A percentile compares a stretch with the other conserved stretches of the same genome.
phyloP scores from a whole-genome alignment of 176 grass and related monocot species.

The Rhynchospora pubera region DNA sequence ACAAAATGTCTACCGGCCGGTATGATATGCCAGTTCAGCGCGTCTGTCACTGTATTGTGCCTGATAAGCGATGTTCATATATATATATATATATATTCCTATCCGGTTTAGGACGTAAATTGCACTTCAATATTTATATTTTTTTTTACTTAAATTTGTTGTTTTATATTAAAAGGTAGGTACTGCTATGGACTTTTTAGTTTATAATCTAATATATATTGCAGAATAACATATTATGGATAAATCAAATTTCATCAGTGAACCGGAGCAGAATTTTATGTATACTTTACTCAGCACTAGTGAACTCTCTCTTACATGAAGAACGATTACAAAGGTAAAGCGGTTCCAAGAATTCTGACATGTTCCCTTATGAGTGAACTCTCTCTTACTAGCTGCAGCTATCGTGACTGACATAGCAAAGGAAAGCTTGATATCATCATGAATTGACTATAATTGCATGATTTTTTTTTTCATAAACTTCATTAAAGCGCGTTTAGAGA shows the following conservation, averaged over 20 bases:
- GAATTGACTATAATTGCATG: background rate
- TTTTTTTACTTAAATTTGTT: no score
- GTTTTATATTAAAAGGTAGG: no score
- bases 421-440: background rate
- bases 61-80: no score
- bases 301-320: background rate
- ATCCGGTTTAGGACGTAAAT: no score
- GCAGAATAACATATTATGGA: background rate
- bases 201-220: background rate
- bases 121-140: no score
- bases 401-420: background rate
- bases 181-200: no score
- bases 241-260: background rate
- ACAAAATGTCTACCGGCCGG: no score
- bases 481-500: background rate
- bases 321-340: background rate
- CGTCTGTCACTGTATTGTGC: no score
- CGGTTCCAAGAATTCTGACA: background rate
- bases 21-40: no score
- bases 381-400: background rate
- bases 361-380: background rate
- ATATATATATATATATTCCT: no score
- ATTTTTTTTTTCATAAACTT: background rate
- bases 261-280: background rate
- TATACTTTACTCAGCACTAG: background rate